Evolutionary conservation across 106 monocot species (phyloP).

Genomic region (Platanthera zijinensis): DNA sequence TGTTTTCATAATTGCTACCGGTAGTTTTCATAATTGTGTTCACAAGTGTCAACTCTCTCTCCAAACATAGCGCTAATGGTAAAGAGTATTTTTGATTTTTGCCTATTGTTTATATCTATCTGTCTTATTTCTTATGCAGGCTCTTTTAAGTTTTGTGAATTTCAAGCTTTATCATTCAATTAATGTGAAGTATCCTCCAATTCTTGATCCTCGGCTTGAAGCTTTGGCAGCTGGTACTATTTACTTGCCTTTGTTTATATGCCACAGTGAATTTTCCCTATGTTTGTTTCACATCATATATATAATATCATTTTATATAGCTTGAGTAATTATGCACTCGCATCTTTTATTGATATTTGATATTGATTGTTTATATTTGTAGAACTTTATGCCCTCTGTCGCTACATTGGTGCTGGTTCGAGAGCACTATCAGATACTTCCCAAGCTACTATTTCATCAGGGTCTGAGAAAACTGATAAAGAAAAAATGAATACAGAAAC

Average conservation of each 20-base stretch:
- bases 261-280: background rate
- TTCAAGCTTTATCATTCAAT: slow-evolving; percentile 96
- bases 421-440: slow-evolving; percentile 23
- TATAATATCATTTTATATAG: background rate
- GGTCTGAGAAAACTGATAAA: slow-evolving; percentile 18
- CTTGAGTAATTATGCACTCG: background rate
- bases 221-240: slow-evolving; percentile 83
- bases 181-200: slow-evolving; percentile 82
- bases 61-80: too few relatives aligned
- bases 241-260: slow-evolving; percentile 5
- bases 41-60: too few relatives aligned
- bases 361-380: slow-evolving; percentile 9
- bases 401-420: slow-evolving; percentile 47
- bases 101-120: background rate
- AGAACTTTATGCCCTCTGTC: slow-evolving; percentile 87
- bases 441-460: slow-evolving; percentile 13
- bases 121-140: slow-evolving; percentile 40
- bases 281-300: background rate
- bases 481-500: slow-evolving; percentile 8
- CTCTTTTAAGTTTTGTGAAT: slow-evolving; percentile 87
- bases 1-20: too few relatives aligned
- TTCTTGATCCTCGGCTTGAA: slow-evolving; percentile 86
- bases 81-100: background rate
- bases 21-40: too few relatives aligned
- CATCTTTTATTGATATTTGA: background rate